A percentile compares a stretch with the other conserved stretches of the same genome.
Conservation (phyloP, 1,139 yeast species). For the Sugiyamaella japonica region DNA sequence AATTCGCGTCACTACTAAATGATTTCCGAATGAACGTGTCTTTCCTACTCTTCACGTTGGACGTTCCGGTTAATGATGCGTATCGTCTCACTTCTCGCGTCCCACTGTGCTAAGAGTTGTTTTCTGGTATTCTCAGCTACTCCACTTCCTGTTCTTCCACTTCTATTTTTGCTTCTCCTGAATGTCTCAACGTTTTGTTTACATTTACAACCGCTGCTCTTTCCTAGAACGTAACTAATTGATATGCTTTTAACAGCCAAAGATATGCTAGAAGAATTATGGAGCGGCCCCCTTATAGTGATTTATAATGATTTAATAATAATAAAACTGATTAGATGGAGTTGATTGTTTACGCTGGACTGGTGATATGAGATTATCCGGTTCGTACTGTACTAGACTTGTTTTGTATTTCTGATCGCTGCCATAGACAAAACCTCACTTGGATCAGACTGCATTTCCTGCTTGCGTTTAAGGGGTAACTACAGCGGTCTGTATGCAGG, state of each 20-base stretch:
- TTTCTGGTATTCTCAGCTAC: background rate
- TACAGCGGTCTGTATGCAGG: background rate
- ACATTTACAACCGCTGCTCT: background rate
- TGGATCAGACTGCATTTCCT: background rate
- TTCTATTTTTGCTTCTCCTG: background rate
- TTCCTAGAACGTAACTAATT: background rate
- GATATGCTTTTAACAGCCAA: background rate
- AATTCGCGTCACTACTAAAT: background rate
- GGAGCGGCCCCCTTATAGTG: too few species aligned
- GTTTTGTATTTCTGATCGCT: too few species aligned
- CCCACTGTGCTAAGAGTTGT: too few species aligned
- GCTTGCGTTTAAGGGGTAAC: slow-evolving; percentile 8
- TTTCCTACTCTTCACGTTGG: too few species aligned
- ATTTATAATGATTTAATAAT: too few species aligned
- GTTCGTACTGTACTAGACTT: too few species aligned
- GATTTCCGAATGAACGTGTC: background rate
- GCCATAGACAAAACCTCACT: too few species aligned
- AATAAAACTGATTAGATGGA: background rate
- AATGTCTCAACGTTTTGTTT: slow-evolving; percentile 10
- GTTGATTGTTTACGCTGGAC: too few species aligned
- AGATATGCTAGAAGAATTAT: too few species aligned
- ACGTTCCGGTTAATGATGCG: too few species aligned
- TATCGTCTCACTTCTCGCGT: too few species aligned
- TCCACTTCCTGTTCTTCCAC: background rate
- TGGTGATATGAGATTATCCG: too few species aligned